Conservation (phyloP, 345 rosid genomes). For the Anacardium occidentale region DNA sequence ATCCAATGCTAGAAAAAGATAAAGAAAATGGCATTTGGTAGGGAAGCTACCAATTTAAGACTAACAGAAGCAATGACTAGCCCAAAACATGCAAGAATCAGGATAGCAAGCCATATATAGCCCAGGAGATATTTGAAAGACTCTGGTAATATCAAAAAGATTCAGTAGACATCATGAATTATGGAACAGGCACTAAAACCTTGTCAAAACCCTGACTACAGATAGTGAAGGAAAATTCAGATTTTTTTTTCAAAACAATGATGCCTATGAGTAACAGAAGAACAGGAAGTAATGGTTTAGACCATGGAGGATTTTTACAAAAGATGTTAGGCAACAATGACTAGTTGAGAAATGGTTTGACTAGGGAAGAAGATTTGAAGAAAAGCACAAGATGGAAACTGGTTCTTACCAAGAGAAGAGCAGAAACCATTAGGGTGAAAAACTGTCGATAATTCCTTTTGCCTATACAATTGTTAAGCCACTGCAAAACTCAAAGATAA, state of each 20-base stretch:
- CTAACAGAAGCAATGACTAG: neutral
- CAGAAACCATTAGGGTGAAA: conserved; percentile 86
- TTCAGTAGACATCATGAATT: no score
- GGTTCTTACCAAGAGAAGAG: conserved; percentile 78
- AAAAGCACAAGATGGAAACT: conserved; percentile 20
- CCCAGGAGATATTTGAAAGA: neutral
- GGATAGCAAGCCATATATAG: neutral
- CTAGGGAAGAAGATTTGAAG: conserved; percentile 19
- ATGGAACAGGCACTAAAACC: neutral
- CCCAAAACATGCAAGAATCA: neutral
- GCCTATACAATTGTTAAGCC: conserved; percentile 98
- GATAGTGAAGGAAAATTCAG: neutral
- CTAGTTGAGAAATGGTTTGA: conserved; percentile 2
- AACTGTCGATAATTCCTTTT: conserved; percentile 81
- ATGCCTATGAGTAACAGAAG: neutral
- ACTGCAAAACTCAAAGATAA: conserved; percentile 45
- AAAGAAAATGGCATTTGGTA: conserved; percentile 6
- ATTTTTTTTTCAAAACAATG: neutral
- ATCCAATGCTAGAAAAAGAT: conserved; percentile 13
- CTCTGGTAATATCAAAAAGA: no score
- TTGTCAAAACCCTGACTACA: neutral
- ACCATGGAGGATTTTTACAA: neutral
- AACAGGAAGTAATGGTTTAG: conserved; percentile 8
- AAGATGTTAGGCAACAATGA: neutral
- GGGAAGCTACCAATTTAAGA: conserved; percentile 3